These are phyloP conservation scores for Colletotrichum siamense DNA, from an alignment of 2,329 filamentous ascomycete genomes.

Conservation along the genomic window DNA sequence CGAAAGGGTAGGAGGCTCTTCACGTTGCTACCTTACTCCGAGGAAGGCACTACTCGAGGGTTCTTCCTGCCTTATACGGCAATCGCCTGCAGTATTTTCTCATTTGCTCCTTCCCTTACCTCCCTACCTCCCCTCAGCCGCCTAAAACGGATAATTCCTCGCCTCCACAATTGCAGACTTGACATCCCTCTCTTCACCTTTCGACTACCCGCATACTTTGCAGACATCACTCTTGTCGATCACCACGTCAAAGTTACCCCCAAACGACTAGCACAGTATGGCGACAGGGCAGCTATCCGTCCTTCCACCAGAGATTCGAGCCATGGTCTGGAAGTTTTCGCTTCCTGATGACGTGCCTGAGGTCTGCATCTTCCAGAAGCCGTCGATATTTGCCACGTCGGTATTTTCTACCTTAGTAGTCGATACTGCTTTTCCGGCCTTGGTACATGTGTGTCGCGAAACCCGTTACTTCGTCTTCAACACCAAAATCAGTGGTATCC, in stretches of 20 bases:
- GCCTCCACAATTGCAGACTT: background rate
- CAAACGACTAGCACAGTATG: background rate
- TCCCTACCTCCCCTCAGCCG: background rate
- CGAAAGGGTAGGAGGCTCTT: fast-evolving
- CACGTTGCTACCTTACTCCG: background rate
- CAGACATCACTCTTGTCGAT: background rate
- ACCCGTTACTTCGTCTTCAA: background rate
- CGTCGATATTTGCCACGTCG: background rate
- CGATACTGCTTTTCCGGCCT: background rate
- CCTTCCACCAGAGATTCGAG: background rate
- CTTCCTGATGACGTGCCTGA: background rate
- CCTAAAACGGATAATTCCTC: fast-evolving
- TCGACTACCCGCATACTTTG: background rate
- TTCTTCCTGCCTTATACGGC: background rate
- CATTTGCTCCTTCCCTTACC: background rate
- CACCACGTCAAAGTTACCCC: background rate
- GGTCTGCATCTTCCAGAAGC: background rate
- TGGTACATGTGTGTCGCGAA: background rate
- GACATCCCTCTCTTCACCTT: background rate
- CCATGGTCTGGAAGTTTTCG: background rate
- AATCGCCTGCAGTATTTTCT: background rate
- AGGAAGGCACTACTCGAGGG: background rate
- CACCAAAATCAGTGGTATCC: background rate
- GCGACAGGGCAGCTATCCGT: background rate
- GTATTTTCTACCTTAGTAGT: background rate